A percentile compares a stretch with the other conserved stretches of the same genome.
These are phyloP conservation scores for Naganishia sp. DNA, from an alignment of 1,284 basidiomycete genomes.

Conservation along the genomic window DNA sequence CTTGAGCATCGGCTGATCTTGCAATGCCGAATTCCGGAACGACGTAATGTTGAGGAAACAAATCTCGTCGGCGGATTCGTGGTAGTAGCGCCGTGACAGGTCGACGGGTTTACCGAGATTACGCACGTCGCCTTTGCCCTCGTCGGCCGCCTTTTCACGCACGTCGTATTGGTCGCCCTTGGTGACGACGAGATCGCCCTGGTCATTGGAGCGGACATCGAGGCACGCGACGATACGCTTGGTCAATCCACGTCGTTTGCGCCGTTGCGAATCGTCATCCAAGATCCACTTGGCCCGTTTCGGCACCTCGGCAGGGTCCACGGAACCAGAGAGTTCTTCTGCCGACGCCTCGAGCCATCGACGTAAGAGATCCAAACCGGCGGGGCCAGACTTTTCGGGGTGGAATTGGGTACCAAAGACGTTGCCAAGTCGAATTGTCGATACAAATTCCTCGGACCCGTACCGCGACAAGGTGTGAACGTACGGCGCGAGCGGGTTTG, in stretches of 20 bases:
- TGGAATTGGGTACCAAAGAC: slow-evolving; percentile 97
- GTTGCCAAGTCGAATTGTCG: slow-evolving; percentile 78
- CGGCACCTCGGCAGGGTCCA: slow-evolving; percentile 16
- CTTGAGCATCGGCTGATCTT: slow-evolving; percentile 96
- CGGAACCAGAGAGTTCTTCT: slow-evolving; percentile 39
- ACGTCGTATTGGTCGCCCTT: slow-evolving; percentile 99
- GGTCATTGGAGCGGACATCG: slow-evolving; percentile 95
- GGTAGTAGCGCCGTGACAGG: slow-evolving; percentile 83
- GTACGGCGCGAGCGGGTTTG: slow-evolving; percentile 60
- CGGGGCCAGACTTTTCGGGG: slow-evolving; percentile 95
- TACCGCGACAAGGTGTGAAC: slow-evolving; percentile 88
- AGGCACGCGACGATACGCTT: slow-evolving; percentile 97
- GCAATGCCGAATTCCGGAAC: slow-evolving; percentile 92
- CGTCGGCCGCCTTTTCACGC: slow-evolving; percentile 67
- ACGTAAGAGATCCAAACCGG: slow-evolving; percentile 78
- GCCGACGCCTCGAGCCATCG: slow-evolving; percentile 72
- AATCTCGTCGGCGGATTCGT: slow-evolving; percentile 90
- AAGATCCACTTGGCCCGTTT: slow-evolving; percentile 24
- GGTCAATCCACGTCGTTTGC: slow-evolving; percentile 66
- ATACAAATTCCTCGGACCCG: slow-evolving; percentile 88
- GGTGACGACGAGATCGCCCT: slow-evolving; percentile 96
- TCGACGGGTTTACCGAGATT: slow-evolving; percentile 98
- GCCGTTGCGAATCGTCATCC: slow-evolving; percentile 41
- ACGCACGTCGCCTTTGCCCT: slow-evolving; percentile 73
- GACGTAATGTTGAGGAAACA: slow-evolving; percentile 99